These are phyloP conservation scores for Trametes sp. DNA, from an alignment of 1,284 basidiomycete genomes.

Conservation along the genomic window DNA sequence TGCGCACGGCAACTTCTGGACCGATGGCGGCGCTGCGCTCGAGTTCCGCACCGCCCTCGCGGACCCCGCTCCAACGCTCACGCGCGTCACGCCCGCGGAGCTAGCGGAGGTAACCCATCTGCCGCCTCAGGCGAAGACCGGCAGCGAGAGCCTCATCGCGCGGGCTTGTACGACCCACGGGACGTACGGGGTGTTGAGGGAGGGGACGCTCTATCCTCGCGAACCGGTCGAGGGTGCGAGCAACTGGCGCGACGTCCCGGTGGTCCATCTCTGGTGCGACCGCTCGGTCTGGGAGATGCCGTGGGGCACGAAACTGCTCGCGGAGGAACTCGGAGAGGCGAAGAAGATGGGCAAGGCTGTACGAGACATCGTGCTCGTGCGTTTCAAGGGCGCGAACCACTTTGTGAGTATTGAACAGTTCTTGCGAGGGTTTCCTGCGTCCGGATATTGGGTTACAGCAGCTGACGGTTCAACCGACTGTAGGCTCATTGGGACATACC, in stretches of 20 bases:
- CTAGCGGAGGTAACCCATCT: constrained; percentile 9
- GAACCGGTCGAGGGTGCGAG: background rate
- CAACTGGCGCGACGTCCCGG: constrained; percentile 16
- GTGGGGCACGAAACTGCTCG: background rate
- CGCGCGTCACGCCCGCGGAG: constrained; percentile 16
- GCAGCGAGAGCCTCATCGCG: constrained; percentile 9
- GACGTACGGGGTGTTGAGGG: background rate
- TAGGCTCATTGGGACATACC: constrained; percentile 17
- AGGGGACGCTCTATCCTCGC: constrained; percentile 6
- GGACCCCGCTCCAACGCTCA: constrained; percentile 11
- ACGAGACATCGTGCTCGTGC: constrained; percentile 13
- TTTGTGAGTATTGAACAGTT: constrained; percentile 15
- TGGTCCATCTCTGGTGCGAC: constrained; percentile 24
- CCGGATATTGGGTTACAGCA: too few species aligned
- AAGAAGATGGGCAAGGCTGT: constrained; percentile 5
- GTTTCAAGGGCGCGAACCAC: constrained; percentile 22
- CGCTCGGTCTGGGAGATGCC: constrained; percentile 21
- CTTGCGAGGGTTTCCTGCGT: too few species aligned
- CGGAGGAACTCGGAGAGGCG: constrained; percentile 17
- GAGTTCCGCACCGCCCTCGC: constrained; percentile 8
- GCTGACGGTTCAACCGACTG: background rate
- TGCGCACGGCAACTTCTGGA: constrained; percentile 15
- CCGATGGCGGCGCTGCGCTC: constrained; percentile 9
- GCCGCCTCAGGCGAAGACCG: background rate
- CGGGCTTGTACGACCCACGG: constrained; percentile 1